Conservation (phyloP, 148 eudicot genomes). For the Tetragonia tetragonoides region DNA sequence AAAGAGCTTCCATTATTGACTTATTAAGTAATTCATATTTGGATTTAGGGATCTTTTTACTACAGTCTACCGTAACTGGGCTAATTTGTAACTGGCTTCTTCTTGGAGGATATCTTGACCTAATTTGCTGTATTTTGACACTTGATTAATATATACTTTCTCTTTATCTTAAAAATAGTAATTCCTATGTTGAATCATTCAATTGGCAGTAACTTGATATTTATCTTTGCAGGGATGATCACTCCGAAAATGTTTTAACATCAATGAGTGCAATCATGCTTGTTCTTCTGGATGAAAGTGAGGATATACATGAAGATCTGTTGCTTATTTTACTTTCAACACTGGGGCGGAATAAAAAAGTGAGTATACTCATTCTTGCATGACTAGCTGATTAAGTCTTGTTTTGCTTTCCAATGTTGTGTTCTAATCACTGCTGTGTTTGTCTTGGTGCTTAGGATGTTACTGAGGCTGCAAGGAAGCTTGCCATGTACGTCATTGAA, state of each 20-base stretch:
- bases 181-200: too few species aligned
- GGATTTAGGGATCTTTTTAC: too few species aligned
- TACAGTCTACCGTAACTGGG: too few species aligned
- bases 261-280: conserved; percentile 85
- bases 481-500: conserved; percentile 76
- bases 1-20: too few species aligned
- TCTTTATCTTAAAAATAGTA: too few species aligned
- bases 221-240: conserved; percentile 77
- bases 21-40: too few species aligned
- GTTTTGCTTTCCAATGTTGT: neutral
- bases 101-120: too few species aligned
- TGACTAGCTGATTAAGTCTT: neutral
- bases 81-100: too few species aligned
- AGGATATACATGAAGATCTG: conserved; percentile 77
- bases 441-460: conserved; percentile 50
- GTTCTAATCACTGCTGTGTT: conserved; percentile 13
- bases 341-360: conserved; percentile 67
- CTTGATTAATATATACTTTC: too few species aligned
- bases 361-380: conserved; percentile 32
- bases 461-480: conserved; percentile 65
- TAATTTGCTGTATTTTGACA: too few species aligned
- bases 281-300: conserved; percentile 91
- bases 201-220: conserved; percentile 9
- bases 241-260: conserved; percentile 62
- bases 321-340: conserved; percentile 64